Percentiles rank a stretch among this genome's conserved stretches.
Conservation (phyloP, 371 early-diverging fungal genomes). For the Mucor racemosus region DNA sequence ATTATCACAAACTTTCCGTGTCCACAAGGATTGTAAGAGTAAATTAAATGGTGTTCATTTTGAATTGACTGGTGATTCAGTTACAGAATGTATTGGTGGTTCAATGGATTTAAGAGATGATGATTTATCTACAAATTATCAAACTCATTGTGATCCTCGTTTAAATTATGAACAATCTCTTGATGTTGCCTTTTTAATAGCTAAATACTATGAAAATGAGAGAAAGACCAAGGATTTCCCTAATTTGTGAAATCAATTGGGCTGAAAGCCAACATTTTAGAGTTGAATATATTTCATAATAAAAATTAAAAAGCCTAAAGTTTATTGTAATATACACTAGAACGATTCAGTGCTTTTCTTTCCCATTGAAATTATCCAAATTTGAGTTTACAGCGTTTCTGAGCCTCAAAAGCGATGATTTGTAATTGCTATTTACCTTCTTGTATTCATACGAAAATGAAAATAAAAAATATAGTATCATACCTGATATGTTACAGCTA, state of each 20-base stretch:
- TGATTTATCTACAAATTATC: constrained; percentile 88
- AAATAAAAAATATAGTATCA: too few relatives aligned
- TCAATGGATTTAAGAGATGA: constrained; percentile 87
- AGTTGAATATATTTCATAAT: not conserved
- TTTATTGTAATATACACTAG: too few relatives aligned
- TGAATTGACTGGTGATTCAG: constrained; percentile 94
- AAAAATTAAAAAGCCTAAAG: not conserved
- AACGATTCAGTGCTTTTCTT: too few relatives aligned
- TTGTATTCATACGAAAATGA: too few relatives aligned
- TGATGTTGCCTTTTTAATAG: constrained; percentile 95
- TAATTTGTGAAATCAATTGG: constrained; percentile 26
- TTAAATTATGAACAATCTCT: constrained; percentile 96
- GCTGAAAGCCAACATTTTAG: not conserved
- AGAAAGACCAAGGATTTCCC: constrained; percentile 49
- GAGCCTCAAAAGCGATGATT: too few relatives aligned
- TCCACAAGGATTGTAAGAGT: constrained; percentile 77
- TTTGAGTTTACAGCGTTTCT: too few relatives aligned
- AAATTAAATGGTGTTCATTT: constrained; percentile 94
- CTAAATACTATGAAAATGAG: constrained; percentile 79
- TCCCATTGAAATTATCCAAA: too few relatives aligned
- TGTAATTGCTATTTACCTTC: too few relatives aligned
- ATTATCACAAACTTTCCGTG: constrained; percentile 79
- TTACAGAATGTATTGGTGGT: constrained; percentile 96
- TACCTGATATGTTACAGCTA: too few relatives aligned
- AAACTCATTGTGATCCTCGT: constrained; percentile 94